Percentiles rank a stretch among this genome's conserved stretches.
Evolutionary conservation across 768 basidiomycete genomes (phyloP).

Genomic region (Podaxis mareebaensis): DNA sequence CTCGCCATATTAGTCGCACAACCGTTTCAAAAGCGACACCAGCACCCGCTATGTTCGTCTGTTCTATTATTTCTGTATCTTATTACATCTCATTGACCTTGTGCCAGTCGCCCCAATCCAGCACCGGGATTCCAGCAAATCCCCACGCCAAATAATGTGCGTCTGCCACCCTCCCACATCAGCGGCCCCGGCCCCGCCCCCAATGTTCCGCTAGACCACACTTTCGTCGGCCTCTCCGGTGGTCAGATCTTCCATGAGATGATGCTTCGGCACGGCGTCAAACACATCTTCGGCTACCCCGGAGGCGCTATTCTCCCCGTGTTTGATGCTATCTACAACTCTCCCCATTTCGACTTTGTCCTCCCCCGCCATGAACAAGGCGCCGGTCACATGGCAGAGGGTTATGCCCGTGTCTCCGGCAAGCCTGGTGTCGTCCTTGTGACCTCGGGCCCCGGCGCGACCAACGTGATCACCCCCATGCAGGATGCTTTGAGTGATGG

Average conservation of each 20-base stretch:
- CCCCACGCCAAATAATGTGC: constrained; percentile 36
- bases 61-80: neutral
- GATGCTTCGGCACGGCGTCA: constrained; percentile 97
- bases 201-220: constrained; percentile 64
- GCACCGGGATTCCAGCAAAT: constrained; percentile 37
- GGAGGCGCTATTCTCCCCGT: constrained; percentile 98
- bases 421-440: constrained; percentile 98
- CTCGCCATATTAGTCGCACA: constrained; percentile 71
- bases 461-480: constrained; percentile 97
- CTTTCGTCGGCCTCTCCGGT: constrained; percentile 92
- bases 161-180: constrained; percentile 31
- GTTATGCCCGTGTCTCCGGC: constrained; percentile 96
- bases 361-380: constrained; percentile 98
- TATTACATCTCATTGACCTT: neutral
- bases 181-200: constrained; percentile 41
- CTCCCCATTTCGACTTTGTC: constrained; percentile 91
- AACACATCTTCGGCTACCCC: constrained; percentile 97
- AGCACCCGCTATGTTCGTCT: constrained; percentile 60
- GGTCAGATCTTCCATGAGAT: constrained; percentile 99
- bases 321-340: constrained; percentile 99
- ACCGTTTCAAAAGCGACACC: constrained; percentile 60
- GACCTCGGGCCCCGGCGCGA: constrained; percentile 97
- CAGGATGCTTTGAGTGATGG: constrained; percentile 97
- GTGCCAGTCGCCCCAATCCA: constrained; percentile 58
- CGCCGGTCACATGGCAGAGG: constrained; percentile 98